Conservation (phyloP, 2,329 filamentous ascomycete species). For the Sphaerostilbella broomeana region DNA sequence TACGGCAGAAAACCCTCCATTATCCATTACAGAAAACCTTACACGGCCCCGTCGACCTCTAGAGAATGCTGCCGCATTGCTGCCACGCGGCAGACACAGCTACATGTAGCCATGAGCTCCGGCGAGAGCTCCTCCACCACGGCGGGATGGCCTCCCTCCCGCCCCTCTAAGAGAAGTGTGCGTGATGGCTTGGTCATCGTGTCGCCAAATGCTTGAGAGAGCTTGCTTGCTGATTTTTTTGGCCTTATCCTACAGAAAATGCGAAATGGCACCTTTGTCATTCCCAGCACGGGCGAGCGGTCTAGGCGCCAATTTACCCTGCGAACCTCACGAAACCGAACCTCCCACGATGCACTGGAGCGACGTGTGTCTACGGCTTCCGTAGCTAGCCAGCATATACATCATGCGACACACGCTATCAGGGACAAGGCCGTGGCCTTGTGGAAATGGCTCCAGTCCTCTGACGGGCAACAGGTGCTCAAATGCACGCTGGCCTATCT, state of each 20-base stretch:
- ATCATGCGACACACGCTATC: slow-evolving; percentile 11
- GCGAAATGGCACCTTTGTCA: slow-evolving; percentile 78
- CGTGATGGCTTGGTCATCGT: slow-evolving; percentile 17
- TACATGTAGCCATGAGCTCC: slow-evolving; percentile 37
- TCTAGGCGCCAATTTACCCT: slow-evolving; percentile 74
- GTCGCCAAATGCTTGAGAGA: slow-evolving; percentile 6
- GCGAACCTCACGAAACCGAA: slow-evolving; percentile 40
- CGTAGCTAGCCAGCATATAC: slow-evolving; percentile 13
- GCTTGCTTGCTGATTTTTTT: slow-evolving; percentile 2
- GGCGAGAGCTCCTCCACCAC: slow-evolving; percentile 24
- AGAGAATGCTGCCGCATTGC: slow-evolving; percentile 9
- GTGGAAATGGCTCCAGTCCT: slow-evolving; percentile 60
- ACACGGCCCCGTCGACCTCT: no score
- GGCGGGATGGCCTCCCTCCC: slow-evolving; percentile 35
- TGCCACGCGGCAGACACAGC: slow-evolving; percentile 27
- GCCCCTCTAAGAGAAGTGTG: slow-evolving; percentile 42
- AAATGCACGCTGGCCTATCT: slow-evolving; percentile 91
- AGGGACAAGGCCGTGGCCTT: slow-evolving; percentile 31
- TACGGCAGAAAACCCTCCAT: no score
- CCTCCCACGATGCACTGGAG: slow-evolving; percentile 21
- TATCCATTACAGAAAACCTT: no score
- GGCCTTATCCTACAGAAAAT: slow-evolving; percentile 49
- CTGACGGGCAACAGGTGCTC: slow-evolving; percentile 70
- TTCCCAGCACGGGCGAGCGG: slow-evolving; percentile 80
- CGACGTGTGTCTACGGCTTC: slow-evolving; percentile 16